These are phyloP conservation scores for Exserohilum turcica DNA, from an alignment of 2,329 filamentous ascomycete species.

Conservation along the genomic window DNA sequence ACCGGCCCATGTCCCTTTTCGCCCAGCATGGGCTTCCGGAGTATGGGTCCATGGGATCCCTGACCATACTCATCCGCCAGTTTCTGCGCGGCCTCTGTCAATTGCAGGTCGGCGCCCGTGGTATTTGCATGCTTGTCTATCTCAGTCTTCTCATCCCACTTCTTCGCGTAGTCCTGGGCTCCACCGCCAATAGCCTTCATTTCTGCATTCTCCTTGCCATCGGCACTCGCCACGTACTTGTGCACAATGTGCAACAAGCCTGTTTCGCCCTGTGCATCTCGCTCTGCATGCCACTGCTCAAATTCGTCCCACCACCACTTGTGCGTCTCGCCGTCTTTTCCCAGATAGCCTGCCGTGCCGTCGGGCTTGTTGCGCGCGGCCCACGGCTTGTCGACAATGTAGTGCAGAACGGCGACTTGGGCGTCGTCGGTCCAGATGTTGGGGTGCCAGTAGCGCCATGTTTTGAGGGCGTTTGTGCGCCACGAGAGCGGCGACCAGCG, in stretches of 20 bases:
- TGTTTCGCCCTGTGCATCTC: constrained; percentile 23
- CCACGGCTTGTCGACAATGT: constrained; percentile 64
- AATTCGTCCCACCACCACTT: constrained; percentile 60
- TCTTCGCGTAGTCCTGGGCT: constrained; percentile 41
- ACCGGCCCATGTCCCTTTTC: constrained; percentile 40
- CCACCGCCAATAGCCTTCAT: constrained; percentile 40
- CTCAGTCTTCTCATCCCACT: constrained; percentile 18
- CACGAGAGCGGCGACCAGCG: constrained; percentile 55
- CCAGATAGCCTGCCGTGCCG: constrained; percentile 55
- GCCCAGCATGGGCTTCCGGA: constrained; percentile 27
- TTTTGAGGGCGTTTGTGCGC: constrained; percentile 61
- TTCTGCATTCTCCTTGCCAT: constrained; percentile 31
- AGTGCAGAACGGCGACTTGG: constrained; percentile 57
- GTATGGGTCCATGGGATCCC: constrained; percentile 18
- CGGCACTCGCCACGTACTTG: constrained; percentile 31
- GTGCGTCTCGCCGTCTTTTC: constrained; percentile 59
- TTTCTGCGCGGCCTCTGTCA: constrained; percentile 6
- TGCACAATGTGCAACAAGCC: constrained; percentile 26
- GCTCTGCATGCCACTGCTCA: constrained; percentile 47
- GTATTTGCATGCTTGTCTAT: not conserved
- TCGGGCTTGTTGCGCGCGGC: constrained; percentile 47
- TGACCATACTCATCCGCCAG: constrained; percentile 7
- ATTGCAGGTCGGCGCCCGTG: not conserved
- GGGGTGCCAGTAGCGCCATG: constrained; percentile 59
- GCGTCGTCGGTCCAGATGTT: constrained; percentile 56